Percentiles rank a stretch among this genome's conserved stretches.
Evolutionary conservation across 176 grass and related monocot genomes (phyloP).

Genomic region (Coix lacrymajobi): DNA sequence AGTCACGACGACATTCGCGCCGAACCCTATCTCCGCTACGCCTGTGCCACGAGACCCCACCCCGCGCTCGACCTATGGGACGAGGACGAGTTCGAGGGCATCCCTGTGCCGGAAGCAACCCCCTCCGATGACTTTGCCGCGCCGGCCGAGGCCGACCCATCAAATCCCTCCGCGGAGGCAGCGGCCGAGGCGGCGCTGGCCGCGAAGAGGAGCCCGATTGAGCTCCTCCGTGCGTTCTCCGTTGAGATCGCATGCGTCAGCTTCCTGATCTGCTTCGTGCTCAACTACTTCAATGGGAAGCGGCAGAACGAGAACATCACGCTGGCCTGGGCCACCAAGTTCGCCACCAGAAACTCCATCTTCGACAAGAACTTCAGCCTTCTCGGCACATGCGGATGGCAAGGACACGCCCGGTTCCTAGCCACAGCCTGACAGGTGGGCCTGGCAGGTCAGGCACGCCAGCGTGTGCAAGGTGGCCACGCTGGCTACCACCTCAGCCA

Average conservation of each 20-base stretch:
- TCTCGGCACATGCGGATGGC: constrained; percentile 76
- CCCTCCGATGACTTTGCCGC: constrained; percentile 1
- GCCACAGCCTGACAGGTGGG: too few species aligned
- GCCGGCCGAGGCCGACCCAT: constrained; percentile 5
- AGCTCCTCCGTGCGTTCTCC: constrained; percentile 56
- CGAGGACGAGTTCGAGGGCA: constrained; percentile 99
- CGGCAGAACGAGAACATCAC: constrained; percentile 81
- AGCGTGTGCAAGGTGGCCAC: too few species aligned
- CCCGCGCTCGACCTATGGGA: constrained; percentile 78
- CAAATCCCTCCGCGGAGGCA: constrained; percentile 34
- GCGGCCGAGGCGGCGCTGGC: constrained; percentile 31
- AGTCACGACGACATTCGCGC: constrained; percentile 18
- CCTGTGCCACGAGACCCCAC: constrained; percentile 22
- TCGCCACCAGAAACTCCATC: constrained; percentile 78
- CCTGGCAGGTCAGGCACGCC: too few species aligned
- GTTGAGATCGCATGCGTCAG: constrained; percentile 77
- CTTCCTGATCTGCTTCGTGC: constrained; percentile 89
- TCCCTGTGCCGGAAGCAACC: constrained; percentile 40
- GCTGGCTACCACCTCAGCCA: too few species aligned
- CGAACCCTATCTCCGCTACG: constrained; percentile 37
- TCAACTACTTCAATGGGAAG: constrained; percentile 96
- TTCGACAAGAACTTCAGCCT: constrained; percentile 99
- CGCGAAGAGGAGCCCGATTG: background rate
- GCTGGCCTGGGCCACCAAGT: constrained; percentile 88
- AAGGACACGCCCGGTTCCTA: constrained; percentile 91